phyloP scores from a whole-genome alignment of 306 rosid genomes.

The Gastrolobium villosum region DNA sequence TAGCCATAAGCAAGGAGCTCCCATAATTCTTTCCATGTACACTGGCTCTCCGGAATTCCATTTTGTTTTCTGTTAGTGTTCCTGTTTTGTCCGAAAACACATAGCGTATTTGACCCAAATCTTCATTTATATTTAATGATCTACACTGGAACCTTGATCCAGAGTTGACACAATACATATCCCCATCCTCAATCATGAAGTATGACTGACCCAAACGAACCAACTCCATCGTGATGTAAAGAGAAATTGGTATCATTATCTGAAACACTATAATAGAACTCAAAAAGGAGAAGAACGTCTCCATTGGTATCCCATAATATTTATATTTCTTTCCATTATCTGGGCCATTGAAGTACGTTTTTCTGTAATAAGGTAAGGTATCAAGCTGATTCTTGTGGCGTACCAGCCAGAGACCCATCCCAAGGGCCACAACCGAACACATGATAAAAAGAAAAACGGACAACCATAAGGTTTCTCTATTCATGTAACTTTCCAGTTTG shows the following conservation, averaged over 20 bases:
- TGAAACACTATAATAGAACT: conserved; percentile 90
- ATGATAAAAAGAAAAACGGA: conserved; percentile 72
- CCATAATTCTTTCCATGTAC: conserved; percentile 67
- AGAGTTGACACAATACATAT: conserved; percentile 69
- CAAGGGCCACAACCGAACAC: conserved; percentile 80
- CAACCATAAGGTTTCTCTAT: conserved; percentile 80
- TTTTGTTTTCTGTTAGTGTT: conserved; percentile 89
- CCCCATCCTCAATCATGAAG: conserved; percentile 80
- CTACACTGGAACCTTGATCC: conserved; percentile 87
- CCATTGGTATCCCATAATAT: conserved; percentile 82
- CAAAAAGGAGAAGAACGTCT: conserved; percentile 84
- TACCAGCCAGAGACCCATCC: conserved; percentile 74
- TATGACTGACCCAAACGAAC: conserved; percentile 92
- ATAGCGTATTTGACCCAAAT: conserved; percentile 87
- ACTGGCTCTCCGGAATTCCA: conserved; percentile 87
- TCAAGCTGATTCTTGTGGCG: conserved; percentile 68
- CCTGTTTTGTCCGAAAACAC: conserved; percentile 92
- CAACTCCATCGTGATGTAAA: conserved; percentile 92
- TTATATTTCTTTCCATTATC: conserved; percentile 55
- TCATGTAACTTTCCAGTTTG: conserved; percentile 83
- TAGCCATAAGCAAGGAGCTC: conserved; percentile 47
- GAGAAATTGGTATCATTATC: conserved; percentile 95
- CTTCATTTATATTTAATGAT: conserved; percentile 88
- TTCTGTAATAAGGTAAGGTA: conserved; percentile 80
- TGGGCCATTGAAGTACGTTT: conserved; percentile 55